Percentiles rank a stretch among this genome's conserved stretches.
These are phyloP conservation scores for Exophiala sp. DNA, from an alignment of 2,329 filamentous ascomycete genomes.

Conservation along the genomic window DNA sequence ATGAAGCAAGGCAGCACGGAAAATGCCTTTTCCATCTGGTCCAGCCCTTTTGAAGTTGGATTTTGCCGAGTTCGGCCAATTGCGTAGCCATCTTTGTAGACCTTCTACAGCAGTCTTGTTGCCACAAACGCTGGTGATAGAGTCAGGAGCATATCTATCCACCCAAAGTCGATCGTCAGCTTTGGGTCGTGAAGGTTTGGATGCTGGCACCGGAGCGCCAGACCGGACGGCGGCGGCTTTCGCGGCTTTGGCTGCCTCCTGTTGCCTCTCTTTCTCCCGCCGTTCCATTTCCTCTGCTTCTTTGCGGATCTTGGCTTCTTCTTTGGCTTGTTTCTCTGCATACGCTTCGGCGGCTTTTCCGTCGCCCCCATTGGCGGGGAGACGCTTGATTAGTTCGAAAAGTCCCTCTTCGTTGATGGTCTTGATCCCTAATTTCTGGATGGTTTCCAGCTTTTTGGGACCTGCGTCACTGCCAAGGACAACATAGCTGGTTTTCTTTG, in stretches of 20 bases:
- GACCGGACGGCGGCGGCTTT: slow-evolving; percentile 39
- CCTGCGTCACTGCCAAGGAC: slow-evolving; percentile 87
- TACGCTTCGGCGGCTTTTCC: slow-evolving; percentile 82
- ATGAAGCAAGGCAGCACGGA: slow-evolving; percentile 88
- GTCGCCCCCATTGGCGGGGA: slow-evolving; percentile 81
- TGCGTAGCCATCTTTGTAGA: slow-evolving; percentile 78
- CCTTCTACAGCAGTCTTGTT: slow-evolving; percentile 89
- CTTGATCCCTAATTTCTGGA: slow-evolving; percentile 70
- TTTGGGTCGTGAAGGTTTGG: slow-evolving; percentile 38
- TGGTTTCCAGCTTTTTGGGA: slow-evolving; percentile 85
- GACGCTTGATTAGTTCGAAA: slow-evolving; percentile 71
- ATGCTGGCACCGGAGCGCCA: slow-evolving; percentile 35
- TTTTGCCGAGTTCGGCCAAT: slow-evolving; percentile 72
- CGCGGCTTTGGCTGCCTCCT: slow-evolving; percentile 45
- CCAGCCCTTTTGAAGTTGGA: slow-evolving; percentile 76
- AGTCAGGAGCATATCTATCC: slow-evolving; percentile 85
- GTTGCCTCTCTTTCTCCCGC: slow-evolving; percentile 57
- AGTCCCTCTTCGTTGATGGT: slow-evolving; percentile 92
- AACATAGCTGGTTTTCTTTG: slow-evolving; percentile 89
- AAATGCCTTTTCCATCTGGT: slow-evolving; percentile 73
- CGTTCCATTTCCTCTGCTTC: slow-evolving; percentile 80
- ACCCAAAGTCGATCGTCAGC: slow-evolving; percentile 74
- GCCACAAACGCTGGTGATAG: slow-evolving; percentile 82
- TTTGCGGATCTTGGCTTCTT: slow-evolving; percentile 73
- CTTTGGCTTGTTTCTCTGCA: slow-evolving; percentile 75